Evolutionary conservation across 768 basidiomycete species (phyloP), one percentile per base, ranked within the genome.

Genomic region (Serendipita vermifera): DNA sequence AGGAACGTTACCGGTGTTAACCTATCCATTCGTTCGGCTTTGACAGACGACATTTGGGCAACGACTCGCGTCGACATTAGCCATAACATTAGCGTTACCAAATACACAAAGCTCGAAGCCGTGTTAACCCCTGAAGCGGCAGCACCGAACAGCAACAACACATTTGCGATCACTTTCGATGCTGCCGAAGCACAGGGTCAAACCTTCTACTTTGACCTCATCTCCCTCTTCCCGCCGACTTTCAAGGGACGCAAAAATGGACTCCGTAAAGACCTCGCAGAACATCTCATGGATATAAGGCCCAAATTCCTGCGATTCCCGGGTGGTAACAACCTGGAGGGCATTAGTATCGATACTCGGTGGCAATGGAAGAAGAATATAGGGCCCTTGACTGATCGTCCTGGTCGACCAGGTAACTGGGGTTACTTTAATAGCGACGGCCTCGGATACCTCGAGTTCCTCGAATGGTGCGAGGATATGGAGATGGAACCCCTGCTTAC

Each of bases 361-460:
- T 84, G 82, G 82, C 72, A 77, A 61, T 84, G 83, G 82, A 77
- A 80, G 60, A 71, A 73, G 3, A 83, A 81, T 3, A 71, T 82
- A 15, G 80, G 80, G 2, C 69, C 77, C 0, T 65, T 82, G n/a
- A 62, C 74, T 3, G 65, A 76, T 58, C 69, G 81, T 38, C 81
- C 81, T 17, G 81, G 81, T 1, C 74, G 81, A 2, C 62, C 70
- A 32, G 81, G 81, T n/a, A 77, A 77, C 61, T 82, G 81, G 81
- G 72, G 75, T 13, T 81, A 81, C 59, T 46, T 27, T 22, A 24
- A 46, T 24, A 46, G 26, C 13, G 43, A 46, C 33, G 80, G 80
- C 35, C 68, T 81, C 3, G 80, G 80, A 26, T 65, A 81, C 0
- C 64, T 77, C 3, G 80, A 82, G 56, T 81, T 79, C 60, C 67